Conservation (phyloP, 2,329 filamentous ascomycete species). For the Annulohypoxylon truncatum region DNA sequence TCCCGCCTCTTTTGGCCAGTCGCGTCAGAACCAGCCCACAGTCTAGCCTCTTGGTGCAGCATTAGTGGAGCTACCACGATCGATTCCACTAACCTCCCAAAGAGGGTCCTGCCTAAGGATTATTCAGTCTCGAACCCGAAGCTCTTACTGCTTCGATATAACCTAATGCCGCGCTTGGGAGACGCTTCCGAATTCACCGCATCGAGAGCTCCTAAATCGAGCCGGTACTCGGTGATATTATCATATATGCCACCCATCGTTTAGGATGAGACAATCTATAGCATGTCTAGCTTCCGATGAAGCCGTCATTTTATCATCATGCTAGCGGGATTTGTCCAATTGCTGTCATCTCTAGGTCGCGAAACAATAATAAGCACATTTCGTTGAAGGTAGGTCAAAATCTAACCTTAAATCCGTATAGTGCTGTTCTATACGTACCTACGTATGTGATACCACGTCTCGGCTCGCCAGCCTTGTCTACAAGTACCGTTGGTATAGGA, state of each 20-base stretch:
- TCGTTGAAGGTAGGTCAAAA: slow-evolving; percentile 1
- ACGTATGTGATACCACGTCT: slow-evolving; percentile 18
- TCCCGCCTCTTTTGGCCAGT: slow-evolving; percentile 31
- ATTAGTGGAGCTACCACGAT: slow-evolving; percentile 24
- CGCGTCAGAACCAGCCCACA: slow-evolving; percentile 3
- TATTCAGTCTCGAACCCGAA: slow-evolving; percentile 31
- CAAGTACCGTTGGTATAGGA: slow-evolving; percentile 27
- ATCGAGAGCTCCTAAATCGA: slow-evolving; percentile 8
- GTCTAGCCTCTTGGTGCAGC: slow-evolving; percentile 24
- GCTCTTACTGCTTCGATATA: slow-evolving; percentile 30
- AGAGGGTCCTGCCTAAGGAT: slow-evolving; percentile 19
- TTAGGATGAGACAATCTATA: slow-evolving; percentile 8
- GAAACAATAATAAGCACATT: slow-evolving; percentile 3
- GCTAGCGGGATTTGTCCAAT: slow-evolving; percentile 6
- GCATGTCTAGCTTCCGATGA: slow-evolving; percentile 20
- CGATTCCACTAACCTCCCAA: slow-evolving; percentile 20
- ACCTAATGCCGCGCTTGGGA: slow-evolving; percentile 22
- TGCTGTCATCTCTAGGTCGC: slow-evolving; percentile 13
- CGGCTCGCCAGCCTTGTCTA: slow-evolving; percentile 24
- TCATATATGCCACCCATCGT: slow-evolving; percentile 15
- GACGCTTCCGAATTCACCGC: slow-evolving; percentile 30
- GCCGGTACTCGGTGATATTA: slow-evolving; percentile 6
- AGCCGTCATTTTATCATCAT: slow-evolving; percentile 3
- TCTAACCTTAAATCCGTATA: slow-evolving; percentile 14
- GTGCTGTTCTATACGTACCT: background rate